Conservation (phyloP, 805 yeast species). For the Diddensiella caesifluorescens region DNA sequence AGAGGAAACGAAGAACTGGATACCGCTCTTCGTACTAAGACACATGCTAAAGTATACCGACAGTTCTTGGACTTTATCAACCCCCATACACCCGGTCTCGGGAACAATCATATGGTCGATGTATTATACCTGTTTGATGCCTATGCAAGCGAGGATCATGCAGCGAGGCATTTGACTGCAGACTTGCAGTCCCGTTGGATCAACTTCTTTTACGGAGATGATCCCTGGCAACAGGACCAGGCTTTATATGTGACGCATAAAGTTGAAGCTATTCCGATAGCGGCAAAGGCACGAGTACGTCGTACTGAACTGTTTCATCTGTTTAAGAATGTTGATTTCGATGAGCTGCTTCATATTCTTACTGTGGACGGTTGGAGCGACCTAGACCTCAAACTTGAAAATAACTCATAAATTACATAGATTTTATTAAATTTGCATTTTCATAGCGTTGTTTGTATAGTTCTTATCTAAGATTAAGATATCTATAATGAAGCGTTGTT, state of each 20-base stretch:
- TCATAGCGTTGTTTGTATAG: no score
- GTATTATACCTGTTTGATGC: constrained; percentile 29
- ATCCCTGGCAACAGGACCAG: constrained; percentile 26
- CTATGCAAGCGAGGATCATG: constrained; percentile 20
- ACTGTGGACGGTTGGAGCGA: constrained; percentile 1
- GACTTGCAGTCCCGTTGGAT: constrained; percentile 27
- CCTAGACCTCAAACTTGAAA: not conserved
- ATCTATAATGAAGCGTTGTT: no score
- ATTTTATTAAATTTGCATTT: not conserved
- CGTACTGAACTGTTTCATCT: constrained; percentile 4
- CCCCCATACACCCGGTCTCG: constrained; percentile 25
- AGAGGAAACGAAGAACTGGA: constrained; percentile 17
- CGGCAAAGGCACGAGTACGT: constrained; percentile 2
- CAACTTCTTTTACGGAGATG: constrained; percentile 23
- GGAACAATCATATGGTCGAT: constrained; percentile 34
- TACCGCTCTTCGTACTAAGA: constrained; percentile 8
- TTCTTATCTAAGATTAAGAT: no score
- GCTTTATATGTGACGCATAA: constrained; percentile 9
- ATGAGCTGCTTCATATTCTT: not conserved
- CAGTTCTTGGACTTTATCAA: constrained; percentile 31
- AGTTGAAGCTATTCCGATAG: constrained; percentile 2
- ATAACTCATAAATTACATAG: constrained; percentile 3
- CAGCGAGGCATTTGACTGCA: constrained; percentile 11
- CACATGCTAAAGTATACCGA: constrained; percentile 22
- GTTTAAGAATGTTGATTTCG: not conserved